A percentile compares a stretch with the other conserved stretches of the same genome.
Evolutionary conservation across 345 rosid genomes (phyloP).

Genomic region (Schrenkiella parvula): DNA sequence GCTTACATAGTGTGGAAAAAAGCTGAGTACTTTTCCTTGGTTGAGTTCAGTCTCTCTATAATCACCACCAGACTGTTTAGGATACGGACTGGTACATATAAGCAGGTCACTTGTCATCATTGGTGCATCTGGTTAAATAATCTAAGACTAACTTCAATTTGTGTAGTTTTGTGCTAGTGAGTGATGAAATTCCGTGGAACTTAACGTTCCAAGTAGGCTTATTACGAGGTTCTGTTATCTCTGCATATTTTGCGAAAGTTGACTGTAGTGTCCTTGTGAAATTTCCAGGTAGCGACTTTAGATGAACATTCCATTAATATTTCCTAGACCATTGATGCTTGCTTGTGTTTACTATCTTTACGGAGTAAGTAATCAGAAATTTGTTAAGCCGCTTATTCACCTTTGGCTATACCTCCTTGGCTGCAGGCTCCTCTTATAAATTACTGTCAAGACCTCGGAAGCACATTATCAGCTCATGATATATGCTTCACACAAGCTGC

Average conservation of each 20-base stretch:
- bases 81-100: neutral
- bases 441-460: slow-evolving; percentile 76
- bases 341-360: neutral
- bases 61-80: neutral
- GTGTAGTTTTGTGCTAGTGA: neutral
- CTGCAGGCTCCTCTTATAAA: slow-evolving; percentile 88
- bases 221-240: neutral
- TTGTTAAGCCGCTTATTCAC: slow-evolving; percentile 6
- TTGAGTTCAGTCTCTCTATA: neutral
- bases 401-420: slow-evolving; percentile 8
- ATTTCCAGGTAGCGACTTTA: neutral
- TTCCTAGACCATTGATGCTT: neutral
- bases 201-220: neutral
- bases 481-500: slow-evolving; percentile 90
- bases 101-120: neutral
- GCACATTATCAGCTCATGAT: slow-evolving; percentile 86
- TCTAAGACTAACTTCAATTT: neutral
- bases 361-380: neutral
- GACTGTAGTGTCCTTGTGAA: neutral
- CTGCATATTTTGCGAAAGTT: neutral
- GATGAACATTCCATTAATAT: neutral
- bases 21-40: neutral
- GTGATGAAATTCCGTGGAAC: neutral
- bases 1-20: neutral
- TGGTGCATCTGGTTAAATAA: neutral